Base-by-base conservation (phyloP, 1,139 yeast species). In the Taphrina pruni region DNA sequence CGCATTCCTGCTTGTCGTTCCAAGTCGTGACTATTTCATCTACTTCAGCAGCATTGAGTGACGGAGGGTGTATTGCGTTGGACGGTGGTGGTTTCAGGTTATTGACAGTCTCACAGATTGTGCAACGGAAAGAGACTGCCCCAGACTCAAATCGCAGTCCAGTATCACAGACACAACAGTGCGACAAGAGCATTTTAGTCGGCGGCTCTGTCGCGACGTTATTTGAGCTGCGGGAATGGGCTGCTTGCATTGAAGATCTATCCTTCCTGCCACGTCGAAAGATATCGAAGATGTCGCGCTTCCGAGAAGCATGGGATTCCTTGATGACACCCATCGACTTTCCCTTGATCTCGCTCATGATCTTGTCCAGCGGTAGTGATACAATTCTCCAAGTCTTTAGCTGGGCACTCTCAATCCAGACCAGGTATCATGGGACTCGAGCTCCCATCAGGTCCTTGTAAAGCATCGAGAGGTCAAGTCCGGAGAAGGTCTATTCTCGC, bases 91-190 rank as follows among this genome's bases (percentile, higher is more conserved):
- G 68, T 7, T 36, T 52, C 20, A 73, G 60, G 60, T 73, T 74
- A 55, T 72, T 73, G 32, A 74, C 68, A 1, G 74, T 72, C 43
- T 55, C 62, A 54, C 74, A 73, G 46, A 73, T 71, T 1, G 74
- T 72, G 61, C 74, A 73, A 5, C 72, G 70, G 56, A 73, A 73
- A 55, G 74, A 73, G 6, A 70, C 67, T 20, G 69, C 66, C 6
- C 66, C 43, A 7, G 58, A 50, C 4, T 74, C 73, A 39, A 67
- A 73, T 12, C 69, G 56, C 35, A 73, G 69, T 12, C 71, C 69
- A 6, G 72, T 65, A 21, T 69, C 58, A 48, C 73, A 73, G 66
- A 73, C 72, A 68, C 71, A 70, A 67, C 74, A 73, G n/a, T 57
- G 36, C n/a, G 65, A 57, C 20, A 48, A 35, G 38, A 57, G 61